Evolutionary conservation across 805 yeast genomes (phyloP).

Genomic region (Brettanomyces sp.): DNA sequence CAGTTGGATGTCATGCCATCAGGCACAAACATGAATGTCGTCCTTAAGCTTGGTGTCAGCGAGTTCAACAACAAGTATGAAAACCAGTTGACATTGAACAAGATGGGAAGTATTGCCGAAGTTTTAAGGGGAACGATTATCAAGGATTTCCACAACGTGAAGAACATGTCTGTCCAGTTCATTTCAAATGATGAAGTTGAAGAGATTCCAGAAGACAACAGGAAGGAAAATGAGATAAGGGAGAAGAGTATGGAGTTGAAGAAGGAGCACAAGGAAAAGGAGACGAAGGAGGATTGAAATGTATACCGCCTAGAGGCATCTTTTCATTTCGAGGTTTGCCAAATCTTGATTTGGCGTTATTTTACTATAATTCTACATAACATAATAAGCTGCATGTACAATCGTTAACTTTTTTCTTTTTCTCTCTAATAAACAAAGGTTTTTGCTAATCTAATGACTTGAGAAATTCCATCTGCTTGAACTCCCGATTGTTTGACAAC

Average conservation of each 20-base stretch:
- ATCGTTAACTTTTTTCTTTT: not conserved
- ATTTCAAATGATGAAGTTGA: constrained; percentile 13
- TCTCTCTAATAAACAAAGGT: not conserved
- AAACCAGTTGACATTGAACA: constrained; percentile 22
- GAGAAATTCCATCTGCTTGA: not conserved
- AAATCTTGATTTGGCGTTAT: too few relatives aligned
- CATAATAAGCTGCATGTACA: too few relatives aligned
- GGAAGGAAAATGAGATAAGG: constrained; percentile 3
- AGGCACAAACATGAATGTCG: constrained; percentile 44
- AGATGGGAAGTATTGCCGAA: constrained; percentile 24
- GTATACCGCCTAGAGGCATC: not conserved
- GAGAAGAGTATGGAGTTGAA: not conserved
- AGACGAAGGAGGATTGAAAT: not conserved
- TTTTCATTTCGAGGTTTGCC: too few relatives aligned
- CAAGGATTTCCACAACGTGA: constrained; percentile 25
- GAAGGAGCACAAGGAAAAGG: not conserved
- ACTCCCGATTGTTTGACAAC: constrained; percentile 4
- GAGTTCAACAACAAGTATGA: constrained; percentile 21
- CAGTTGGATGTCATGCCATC: constrained; percentile 40
- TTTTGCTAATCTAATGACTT: not conserved
- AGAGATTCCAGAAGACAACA: constrained; percentile 3
- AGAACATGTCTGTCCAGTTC: constrained; percentile 25
- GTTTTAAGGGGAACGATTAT: constrained; percentile 22
- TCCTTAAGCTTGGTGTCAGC: constrained; percentile 21
- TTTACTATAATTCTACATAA: too few relatives aligned